Percentiles rank a stretch among this genome's conserved stretches.
These are phyloP conservation scores for Stygiomarasmius scandens DNA, from an alignment of 1,284 basidiomycete genomes.

Conservation along the genomic window DNA sequence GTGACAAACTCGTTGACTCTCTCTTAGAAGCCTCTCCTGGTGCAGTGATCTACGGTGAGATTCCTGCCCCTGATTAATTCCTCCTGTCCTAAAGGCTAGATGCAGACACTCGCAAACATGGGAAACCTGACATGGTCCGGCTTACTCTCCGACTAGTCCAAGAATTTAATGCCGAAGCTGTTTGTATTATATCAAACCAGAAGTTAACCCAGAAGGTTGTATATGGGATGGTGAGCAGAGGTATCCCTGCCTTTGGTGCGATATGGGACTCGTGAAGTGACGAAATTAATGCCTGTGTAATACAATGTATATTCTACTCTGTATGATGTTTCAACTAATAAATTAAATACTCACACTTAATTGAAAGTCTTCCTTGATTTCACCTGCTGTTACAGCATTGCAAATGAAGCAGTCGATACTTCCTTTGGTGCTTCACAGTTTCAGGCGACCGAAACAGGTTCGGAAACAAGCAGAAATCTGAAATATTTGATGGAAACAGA, in stretches of 20 bases:
- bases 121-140: constrained; percentile 67
- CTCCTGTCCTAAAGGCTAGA: not conserved
- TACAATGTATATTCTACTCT: no score
- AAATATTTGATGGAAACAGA: no score
- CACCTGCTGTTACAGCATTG: no score
- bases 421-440: no score
- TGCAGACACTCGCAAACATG: constrained; percentile 57
- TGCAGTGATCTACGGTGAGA: constrained; percentile 58
- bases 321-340: no score
- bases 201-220: constrained; percentile 63
- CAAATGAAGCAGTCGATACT: no score
- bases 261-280: constrained; percentile 48
- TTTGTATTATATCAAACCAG: constrained; percentile 64
- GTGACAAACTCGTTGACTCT: constrained; percentile 58
- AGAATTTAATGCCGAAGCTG: constrained; percentile 64
- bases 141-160: constrained; percentile 56
- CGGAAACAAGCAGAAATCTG: no score
- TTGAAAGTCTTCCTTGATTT: no score
- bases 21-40: constrained; percentile 54
- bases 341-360: no score
- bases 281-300: no score
- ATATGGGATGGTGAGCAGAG: constrained; percentile 61
- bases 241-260: constrained; percentile 62
- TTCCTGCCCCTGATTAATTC: not conserved
- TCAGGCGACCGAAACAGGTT: no score